These are phyloP conservation scores for Phytophthora cactorum DNA, from an alignment of 352 stramenopile species.

Conservation along the genomic window DNA sequence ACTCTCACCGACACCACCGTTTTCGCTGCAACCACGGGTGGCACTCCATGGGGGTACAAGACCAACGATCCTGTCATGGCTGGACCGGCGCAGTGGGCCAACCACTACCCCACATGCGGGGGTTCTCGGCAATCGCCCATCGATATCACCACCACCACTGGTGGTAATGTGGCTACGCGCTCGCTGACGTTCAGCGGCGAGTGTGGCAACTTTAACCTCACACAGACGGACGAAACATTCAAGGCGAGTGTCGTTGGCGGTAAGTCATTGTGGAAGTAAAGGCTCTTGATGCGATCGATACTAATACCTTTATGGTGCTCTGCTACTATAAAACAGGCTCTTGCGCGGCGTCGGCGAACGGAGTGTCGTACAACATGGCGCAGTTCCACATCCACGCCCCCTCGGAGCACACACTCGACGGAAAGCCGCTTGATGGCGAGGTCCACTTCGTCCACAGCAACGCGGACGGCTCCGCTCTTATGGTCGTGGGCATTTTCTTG, in stretches of 20 bases:
- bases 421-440: conserved; percentile 41
- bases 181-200: no score
- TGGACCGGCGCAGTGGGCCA: no score
- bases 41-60: no score
- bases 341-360: conserved; percentile 15
- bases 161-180: no score
- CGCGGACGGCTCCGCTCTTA: conserved; percentile 19
- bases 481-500: conserved; percentile 49
- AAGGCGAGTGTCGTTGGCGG: conserved; percentile 20
- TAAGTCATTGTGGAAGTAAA: background rate
- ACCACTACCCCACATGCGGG: no score
- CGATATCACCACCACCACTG: no score
- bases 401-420: conserved; percentile 51
- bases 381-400: conserved; percentile 57
- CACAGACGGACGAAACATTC: background rate
- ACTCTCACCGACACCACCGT: no score
- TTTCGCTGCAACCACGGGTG: no score
- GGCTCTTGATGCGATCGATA: background rate
- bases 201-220: background rate
- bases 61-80: no score
- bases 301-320: background rate
- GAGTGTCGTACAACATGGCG: conserved; percentile 33
- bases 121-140: no score
- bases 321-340: conserved; percentile 4
- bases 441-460: conserved; percentile 54